Conservation (phyloP, 2,329 filamentous ascomycete species). For the Lizonia empirigonia region DNA sequence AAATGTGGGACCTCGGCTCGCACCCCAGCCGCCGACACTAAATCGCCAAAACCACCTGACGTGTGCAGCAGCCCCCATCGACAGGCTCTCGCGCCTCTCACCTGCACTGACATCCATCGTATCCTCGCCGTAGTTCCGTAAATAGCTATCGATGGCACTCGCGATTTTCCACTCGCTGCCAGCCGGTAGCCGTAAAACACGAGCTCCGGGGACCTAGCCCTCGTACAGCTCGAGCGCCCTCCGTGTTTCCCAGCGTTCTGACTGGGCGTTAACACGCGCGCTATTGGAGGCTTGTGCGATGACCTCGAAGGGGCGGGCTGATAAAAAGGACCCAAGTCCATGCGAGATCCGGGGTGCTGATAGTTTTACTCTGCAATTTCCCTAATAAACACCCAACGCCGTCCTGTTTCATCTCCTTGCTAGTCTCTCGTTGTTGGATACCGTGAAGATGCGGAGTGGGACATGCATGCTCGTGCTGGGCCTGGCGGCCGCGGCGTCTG, state of each 20-base stretch:
- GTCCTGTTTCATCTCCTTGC: conserved; percentile 2
- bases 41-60: conserved; percentile 2
- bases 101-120: neutral
- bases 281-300: conserved; percentile 12
- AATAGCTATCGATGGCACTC: too few species aligned
- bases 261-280: conserved; percentile 9
- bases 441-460: conserved; percentile 19
- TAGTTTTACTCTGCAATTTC: neutral
- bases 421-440: neutral
- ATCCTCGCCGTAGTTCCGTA: too few species aligned
- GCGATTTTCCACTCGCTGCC: neutral
- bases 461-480: conserved; percentile 18
- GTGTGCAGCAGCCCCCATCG: neutral
- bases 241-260: conserved; percentile 4
- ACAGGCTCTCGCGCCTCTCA: neutral
- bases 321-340: neutral
- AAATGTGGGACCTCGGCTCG: neutral
- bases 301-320: conserved; percentile 7
- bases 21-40: neutral
- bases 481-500: conserved; percentile 13
- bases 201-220: neutral
- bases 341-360: neutral
- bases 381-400: conserved; percentile 3
- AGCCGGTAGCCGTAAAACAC: conserved; percentile 8
- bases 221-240: conserved; percentile 7